A percentile compares a stretch with the other conserved stretches of the same genome.
Conservation (phyloP, 352 stramenopile genomes). For the Blastocystis sp. region DNA sequence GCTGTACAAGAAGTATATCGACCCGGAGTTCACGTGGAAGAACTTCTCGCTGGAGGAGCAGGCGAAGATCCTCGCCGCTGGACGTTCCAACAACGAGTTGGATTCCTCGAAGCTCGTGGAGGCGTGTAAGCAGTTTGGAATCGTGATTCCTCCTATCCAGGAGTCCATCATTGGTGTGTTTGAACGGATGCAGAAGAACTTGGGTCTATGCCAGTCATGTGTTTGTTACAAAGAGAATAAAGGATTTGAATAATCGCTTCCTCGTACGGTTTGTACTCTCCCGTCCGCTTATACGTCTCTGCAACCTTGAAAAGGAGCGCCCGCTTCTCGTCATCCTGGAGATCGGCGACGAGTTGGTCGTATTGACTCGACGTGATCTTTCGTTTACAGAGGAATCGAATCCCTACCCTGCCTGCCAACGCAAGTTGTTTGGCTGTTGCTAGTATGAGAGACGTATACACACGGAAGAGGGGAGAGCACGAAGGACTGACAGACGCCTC, state of each 20-base stretch:
- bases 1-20: conserved; percentile 79
- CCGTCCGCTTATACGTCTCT: conserved; percentile 53
- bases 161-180: conserved; percentile 70
- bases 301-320: neutral
- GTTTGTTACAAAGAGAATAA: conserved; percentile 62
- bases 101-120: conserved; percentile 71
- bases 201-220: conserved; percentile 58
- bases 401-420: neutral
- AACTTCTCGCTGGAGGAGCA: conserved; percentile 82
- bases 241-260: neutral
- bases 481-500: neutral
- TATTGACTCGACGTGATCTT: neutral
- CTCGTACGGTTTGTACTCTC: neutral
- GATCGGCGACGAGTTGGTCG: neutral
- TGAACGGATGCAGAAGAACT: conserved; percentile 71
- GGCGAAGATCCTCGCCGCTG: conserved; percentile 73
- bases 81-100: conserved; percentile 77
- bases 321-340: neutral
- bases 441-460: neutral
- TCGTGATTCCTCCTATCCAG: conserved; percentile 70
- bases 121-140: conserved; percentile 64
- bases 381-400: neutral
- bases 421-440: neutral
- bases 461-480: neutral
- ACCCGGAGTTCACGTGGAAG: conserved; percentile 73